phyloP scores from a whole-genome alignment of 805 yeast species.

The Barnettozyma sucrosica region DNA sequence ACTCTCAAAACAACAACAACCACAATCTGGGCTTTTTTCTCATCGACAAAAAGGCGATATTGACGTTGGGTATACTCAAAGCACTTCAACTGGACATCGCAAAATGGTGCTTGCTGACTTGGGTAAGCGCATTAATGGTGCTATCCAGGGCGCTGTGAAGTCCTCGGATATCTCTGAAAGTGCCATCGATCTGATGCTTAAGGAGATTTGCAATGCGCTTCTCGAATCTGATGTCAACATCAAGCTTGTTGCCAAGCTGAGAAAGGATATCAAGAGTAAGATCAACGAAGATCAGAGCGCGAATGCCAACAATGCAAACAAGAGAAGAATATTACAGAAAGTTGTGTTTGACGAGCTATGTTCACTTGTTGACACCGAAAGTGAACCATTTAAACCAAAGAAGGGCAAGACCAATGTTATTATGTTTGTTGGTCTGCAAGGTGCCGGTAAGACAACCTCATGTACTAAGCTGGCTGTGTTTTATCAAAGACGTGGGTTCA shows the following conservation, averaged over 20 bases:
- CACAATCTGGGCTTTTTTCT: too few relatives aligned
- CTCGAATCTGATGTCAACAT: slow-evolving; percentile 94
- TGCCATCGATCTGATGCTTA: slow-evolving; percentile 67
- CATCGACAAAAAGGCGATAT: too few relatives aligned
- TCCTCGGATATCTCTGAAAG: slow-evolving; percentile 51
- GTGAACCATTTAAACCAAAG: slow-evolving; percentile 71
- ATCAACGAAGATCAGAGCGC: slow-evolving; percentile 49
- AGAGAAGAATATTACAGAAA: slow-evolving; percentile 78
- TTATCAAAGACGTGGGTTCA: slow-evolving; percentile 88
- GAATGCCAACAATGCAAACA: slow-evolving; percentile 41
- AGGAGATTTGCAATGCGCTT: slow-evolving; percentile 85
- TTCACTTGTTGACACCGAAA: slow-evolving; percentile 68
- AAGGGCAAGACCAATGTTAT: slow-evolving; percentile 75
- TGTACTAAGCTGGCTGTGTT: slow-evolving; percentile 95
- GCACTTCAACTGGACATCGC: not conserved
- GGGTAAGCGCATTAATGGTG: slow-evolving; percentile 70
- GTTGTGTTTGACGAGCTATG: slow-evolving; percentile 92
- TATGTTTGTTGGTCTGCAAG: slow-evolving; percentile 98
- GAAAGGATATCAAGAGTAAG: slow-evolving; percentile 61
- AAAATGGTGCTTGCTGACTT: slow-evolving; percentile 74
- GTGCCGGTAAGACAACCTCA: slow-evolving; percentile 97
- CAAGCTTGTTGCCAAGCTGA: slow-evolving; percentile 67
- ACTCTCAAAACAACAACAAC: too few relatives aligned
- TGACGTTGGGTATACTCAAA: too few relatives aligned
- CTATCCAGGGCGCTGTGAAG: slow-evolving; percentile 58